These are phyloP conservation scores for Evernia prunastri DNA, from an alignment of 495 filamentous ascomycete genomes.

Conservation along the genomic window DNA sequence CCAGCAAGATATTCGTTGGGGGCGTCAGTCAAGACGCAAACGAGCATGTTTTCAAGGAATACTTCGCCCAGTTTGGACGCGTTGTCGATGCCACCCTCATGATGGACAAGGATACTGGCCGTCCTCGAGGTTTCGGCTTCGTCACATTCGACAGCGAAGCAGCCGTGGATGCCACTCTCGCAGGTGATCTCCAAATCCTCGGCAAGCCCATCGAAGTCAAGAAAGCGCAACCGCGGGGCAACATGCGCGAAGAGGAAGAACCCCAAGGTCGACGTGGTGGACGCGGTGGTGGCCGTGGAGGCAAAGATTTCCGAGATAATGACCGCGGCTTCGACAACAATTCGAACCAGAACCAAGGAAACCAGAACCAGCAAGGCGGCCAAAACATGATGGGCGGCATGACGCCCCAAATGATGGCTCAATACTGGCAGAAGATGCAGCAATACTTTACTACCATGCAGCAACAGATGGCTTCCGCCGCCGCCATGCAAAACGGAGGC, in stretches of 20 bases:
- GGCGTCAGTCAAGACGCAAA: constrained; percentile 96
- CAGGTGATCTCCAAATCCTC: constrained; percentile 73
- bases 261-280: constrained; percentile 44
- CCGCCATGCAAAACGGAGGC: constrained; percentile 34
- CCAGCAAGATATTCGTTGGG: constrained; percentile 96
- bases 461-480: constrained; percentile 55
- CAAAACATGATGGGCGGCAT: constrained; percentile 48
- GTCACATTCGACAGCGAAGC: constrained; percentile 96
- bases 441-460: constrained; percentile 94
- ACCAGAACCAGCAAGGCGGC: constrained; percentile 42
- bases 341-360: constrained; percentile 39
- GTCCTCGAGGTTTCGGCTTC: constrained; percentile 95
- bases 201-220: constrained; percentile 97
- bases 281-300: constrained; percentile 49
- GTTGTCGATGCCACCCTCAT: constrained; percentile 96
- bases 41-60: constrained; percentile 90
- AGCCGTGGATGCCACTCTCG: constrained; percentile 85
- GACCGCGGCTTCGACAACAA: constrained; percentile 44
- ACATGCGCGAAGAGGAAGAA: constrained; percentile 83
- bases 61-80: constrained; percentile 92
- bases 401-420: constrained; percentile 94
- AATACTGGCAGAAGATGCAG: constrained; percentile 96
- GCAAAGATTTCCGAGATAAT: constrained; percentile 40
- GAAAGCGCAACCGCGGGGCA: constrained; percentile 92
- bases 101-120: constrained; percentile 98